Evolutionary conservation across 73 alveolate species (phyloP).

Genomic region (Paramecium pentaurelia): DNA sequence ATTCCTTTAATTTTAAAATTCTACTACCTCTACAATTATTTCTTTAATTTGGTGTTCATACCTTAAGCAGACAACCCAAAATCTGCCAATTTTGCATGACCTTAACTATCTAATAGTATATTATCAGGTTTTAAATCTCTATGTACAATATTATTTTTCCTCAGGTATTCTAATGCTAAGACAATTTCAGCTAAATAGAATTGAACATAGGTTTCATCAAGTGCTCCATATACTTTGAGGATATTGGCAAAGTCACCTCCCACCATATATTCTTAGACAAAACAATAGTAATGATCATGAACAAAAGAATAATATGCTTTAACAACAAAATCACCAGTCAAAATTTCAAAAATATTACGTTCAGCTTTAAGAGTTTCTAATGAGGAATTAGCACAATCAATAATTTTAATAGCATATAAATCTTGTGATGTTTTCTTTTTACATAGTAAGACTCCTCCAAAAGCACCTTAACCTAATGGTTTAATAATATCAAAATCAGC

Average conservation of each 20-base stretch:
- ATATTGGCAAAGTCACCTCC: conserved; percentile 61
- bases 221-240: conserved; percentile 43
- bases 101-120: conserved; percentile 62
- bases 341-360: conserved; percentile 51
- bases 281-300: conserved; percentile 54
- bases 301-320: conserved; percentile 58
- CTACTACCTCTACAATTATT: background rate
- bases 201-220: conserved; percentile 44
- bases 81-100: conserved; percentile 67
- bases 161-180: conserved; percentile 66
- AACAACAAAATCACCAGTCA: conserved; percentile 60
- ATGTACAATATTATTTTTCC: conserved; percentile 63
- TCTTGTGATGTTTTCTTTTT: conserved; percentile 66
- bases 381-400: conserved; percentile 50
- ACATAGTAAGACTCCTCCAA: conserved; percentile 87
- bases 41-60: conserved; percentile 12
- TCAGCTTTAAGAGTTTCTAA: conserved; percentile 51
- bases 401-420: conserved; percentile 80
- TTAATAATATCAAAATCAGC: conserved; percentile 62
- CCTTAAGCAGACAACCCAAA: conserved; percentile 71
- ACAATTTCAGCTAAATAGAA: conserved; percentile 68
- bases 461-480: conserved; percentile 90
- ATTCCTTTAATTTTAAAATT: background rate
- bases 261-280: conserved; percentile 57
- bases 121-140: conserved; percentile 80